Conservation (phyloP, 495 filamentous ascomycete genomes). For the Evernia prunastri region DNA sequence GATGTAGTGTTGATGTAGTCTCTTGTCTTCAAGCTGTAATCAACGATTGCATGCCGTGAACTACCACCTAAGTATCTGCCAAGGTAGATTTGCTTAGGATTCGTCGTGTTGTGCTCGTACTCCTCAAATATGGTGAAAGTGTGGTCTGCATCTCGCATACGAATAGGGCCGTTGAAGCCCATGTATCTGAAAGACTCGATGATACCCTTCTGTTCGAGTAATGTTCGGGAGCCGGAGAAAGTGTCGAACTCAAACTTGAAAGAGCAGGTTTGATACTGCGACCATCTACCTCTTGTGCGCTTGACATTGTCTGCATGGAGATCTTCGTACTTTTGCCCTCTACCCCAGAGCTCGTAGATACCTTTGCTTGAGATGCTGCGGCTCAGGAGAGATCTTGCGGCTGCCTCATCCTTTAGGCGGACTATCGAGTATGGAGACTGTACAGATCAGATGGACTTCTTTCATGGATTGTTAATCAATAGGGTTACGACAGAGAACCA, state of each 20-base stretch:
- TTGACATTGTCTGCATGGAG: conserved; percentile 59
- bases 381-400: conserved; percentile 57
- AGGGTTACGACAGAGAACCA: background rate
- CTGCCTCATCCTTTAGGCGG: conserved; percentile 54
- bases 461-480: background rate
- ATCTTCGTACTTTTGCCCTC: conserved; percentile 56
- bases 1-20: conserved; percentile 90
- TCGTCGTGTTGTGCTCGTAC: conserved; percentile 50
- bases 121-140: conserved; percentile 76
- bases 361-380: conserved; percentile 74
- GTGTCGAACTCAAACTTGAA: conserved; percentile 80
- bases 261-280: conserved; percentile 49
- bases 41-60: conserved; percentile 52
- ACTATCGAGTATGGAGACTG: conserved; percentile 88
- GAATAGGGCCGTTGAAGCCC: conserved; percentile 67
- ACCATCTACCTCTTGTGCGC: conserved; percentile 58
- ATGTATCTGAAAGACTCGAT: conserved; percentile 80
- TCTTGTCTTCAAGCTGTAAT: conserved; percentile 86
- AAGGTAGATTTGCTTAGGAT: conserved; percentile 60
- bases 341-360: conserved; percentile 86
- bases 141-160: conserved; percentile 62
- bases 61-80: conserved; percentile 61
- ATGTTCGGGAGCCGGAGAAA: conserved; percentile 62
- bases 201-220: conserved; percentile 52
- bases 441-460: conserved; percentile 4